Evolutionary conservation across 169 alveolate genomes (phyloP).

Genomic region (Babesia gibsoni): DNA sequence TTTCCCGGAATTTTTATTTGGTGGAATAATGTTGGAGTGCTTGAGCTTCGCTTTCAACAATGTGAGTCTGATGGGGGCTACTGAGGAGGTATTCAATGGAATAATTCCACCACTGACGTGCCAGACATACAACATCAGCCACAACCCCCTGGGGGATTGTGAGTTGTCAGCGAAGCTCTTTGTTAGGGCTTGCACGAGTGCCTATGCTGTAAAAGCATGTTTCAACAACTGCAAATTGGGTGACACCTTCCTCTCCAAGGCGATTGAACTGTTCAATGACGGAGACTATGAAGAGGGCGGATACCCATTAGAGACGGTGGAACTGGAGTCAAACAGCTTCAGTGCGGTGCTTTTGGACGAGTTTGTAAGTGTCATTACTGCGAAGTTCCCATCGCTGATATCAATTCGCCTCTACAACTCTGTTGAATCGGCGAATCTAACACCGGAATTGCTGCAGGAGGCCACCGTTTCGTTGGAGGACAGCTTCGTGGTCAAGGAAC

Average conservation of each 20-base stretch:
- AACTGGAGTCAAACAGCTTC: conserved; percentile 53
- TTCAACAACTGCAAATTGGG: conserved; percentile 41
- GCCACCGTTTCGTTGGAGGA: conserved; percentile 11
- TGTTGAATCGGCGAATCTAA: background rate
- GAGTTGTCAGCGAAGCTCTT: conserved; percentile 29
- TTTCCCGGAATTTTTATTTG: conserved; percentile 15
- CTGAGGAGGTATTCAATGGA: conserved; percentile 15
- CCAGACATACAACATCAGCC: conserved; percentile 21
- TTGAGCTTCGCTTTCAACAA: conserved; percentile 50
- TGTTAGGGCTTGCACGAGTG: background rate
- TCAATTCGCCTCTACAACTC: conserved; percentile 31
- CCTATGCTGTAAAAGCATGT: conserved; percentile 28
- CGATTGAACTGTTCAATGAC: background rate
- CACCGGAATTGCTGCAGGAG: background rate
- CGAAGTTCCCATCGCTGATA: conserved; percentile 19
- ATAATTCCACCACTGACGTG: conserved; percentile 12
- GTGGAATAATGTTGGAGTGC: conserved; percentile 17
- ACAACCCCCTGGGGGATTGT: conserved; percentile 61
- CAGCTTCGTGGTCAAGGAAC: conserved; percentile 17
- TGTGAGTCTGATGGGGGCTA: conserved; percentile 1
- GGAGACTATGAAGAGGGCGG: too few relatives aligned
- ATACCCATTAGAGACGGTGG: conserved; percentile 16
- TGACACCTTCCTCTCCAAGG: conserved; percentile 3
- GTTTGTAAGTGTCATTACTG: background rate
- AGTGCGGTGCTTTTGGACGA: background rate